These are phyloP conservation scores for Suillus paluster DNA, from an alignment of 768 basidiomycete species.

Conservation along the genomic window DNA sequence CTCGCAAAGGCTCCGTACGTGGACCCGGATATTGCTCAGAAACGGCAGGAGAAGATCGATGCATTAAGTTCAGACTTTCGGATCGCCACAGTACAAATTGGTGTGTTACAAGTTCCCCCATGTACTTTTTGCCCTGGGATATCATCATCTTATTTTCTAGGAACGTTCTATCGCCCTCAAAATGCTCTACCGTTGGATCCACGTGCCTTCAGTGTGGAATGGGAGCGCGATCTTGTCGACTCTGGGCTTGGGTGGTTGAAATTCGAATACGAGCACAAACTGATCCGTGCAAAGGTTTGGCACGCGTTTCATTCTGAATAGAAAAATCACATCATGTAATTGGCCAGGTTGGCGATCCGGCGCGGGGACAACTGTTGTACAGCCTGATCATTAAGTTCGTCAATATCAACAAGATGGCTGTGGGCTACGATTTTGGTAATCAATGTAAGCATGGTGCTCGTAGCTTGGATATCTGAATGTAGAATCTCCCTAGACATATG, in stretches of 20 bases:
- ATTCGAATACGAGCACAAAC: slow-evolving; percentile 72
- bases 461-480: slow-evolving; percentile 16
- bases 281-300: slow-evolving; percentile 62
- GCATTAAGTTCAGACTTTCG: slow-evolving; percentile 54
- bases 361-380: slow-evolving; percentile 52
- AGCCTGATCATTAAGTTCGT: slow-evolving; percentile 59
- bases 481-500: slow-evolving; percentile 53
- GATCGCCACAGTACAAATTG: slow-evolving; percentile 69
- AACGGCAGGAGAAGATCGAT: slow-evolving; percentile 47
- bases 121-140: not conserved
- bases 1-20: slow-evolving; percentile 61
- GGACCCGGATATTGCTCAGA: slow-evolving; percentile 56
- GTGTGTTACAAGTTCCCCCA: slow-evolving; percentile 50
- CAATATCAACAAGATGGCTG: slow-evolving; percentile 61
- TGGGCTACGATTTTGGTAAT: slow-evolving; percentile 61
- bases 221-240: slow-evolving; percentile 54
- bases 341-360: slow-evolving; percentile 61
- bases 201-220: slow-evolving; percentile 73
- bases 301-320: slow-evolving; percentile 4
- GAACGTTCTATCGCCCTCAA: slow-evolving; percentile 32
- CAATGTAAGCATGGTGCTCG: slow-evolving; percentile 54
- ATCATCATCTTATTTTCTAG: slow-evolving; percentile 13
- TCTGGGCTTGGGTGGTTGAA: slow-evolving; percentile 55
- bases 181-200: slow-evolving; percentile 32
- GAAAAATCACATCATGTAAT: not conserved